Base-by-base conservation (phyloP, 306 rosid species). In the Quercus rubra region DNA sequence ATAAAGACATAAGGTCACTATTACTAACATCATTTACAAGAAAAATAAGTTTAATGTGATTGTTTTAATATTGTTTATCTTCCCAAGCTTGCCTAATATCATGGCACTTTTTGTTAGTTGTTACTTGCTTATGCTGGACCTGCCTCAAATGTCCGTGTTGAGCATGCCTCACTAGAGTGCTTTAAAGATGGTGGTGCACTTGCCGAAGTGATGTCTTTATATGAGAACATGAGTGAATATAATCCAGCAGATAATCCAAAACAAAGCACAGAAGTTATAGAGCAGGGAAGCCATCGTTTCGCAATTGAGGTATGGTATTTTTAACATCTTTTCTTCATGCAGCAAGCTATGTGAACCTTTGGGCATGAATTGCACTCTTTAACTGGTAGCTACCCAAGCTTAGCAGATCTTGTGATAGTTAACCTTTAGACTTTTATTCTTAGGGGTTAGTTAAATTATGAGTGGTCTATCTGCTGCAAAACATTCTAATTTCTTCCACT, bases 121-220 rank as follows among this genome's bases (percentile, higher is more conserved):
- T 81, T 95, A 72, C 71, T 90, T 76, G 92, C 84, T 71, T 92
- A 87, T 92, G 91, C 99, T 75, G 99, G 99, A 80, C 97, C 99
- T 74, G 91, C 95, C 72, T 92, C 97, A 71, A 88, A 91, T 81
- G 94, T 90, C 27, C 97, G 97, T 0, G 82, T 91, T 62, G 99
- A 95, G 88, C 97, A 9, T 76, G 87, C 77, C 72, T 91, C 92
- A 5, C 86, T 82, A 80, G 92, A 89, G 55, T 85, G 95, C 82
- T 91, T 94, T 70, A 76, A 74, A 20, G 84, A 85, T 79, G 94
- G 99, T 69, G 93, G 97, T 58, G 97, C 97, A 80, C 88, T 92
- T 68, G 92, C 97, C 68, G 97, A 92, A 83, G 97, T 92, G 5
- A 75, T 88, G 85, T 84, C 97, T 56, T 80, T 86, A 51, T 95